Conservation (phyloP, 108 stramenopile genomes). For the Fragilariopsis cylindrus region DNA sequence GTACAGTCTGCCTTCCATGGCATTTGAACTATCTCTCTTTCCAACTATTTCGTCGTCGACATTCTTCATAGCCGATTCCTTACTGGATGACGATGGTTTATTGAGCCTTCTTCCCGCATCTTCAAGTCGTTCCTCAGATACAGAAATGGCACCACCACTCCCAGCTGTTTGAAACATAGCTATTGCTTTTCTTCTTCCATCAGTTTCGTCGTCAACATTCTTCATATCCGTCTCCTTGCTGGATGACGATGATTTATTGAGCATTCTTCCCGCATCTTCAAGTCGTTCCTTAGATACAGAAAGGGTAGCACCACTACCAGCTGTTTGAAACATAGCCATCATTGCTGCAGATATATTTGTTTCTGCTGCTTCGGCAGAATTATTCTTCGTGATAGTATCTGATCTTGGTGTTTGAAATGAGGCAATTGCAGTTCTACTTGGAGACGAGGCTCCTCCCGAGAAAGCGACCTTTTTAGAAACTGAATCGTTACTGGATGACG, state of each 20-base stretch:
- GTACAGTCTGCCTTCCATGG: neutral
- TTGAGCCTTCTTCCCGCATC: constrained; percentile 23
- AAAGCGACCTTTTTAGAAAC: neutral
- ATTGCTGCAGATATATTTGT: neutral
- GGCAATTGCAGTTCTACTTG: neutral
- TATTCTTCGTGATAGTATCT: constrained; percentile 16
- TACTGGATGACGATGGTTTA: neutral
- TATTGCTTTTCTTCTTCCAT: no score
- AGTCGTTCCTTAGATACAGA: constrained; percentile 31
- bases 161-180: constrained; percentile 31
- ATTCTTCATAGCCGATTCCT: neutral
- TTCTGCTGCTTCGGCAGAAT: neutral
- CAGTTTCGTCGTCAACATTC: neutral
- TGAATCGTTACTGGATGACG: neutral
- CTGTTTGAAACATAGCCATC: constrained; percentile 26
- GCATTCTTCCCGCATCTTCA: constrained; percentile 20
- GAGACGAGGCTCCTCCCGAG: neutral
- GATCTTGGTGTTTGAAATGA: constrained; percentile 9
- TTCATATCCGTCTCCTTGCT: neutral
- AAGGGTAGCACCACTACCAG: constrained; percentile 29
- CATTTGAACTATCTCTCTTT: no score
- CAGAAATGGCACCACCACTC: constrained; percentile 19
- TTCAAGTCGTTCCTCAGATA: constrained; percentile 29
- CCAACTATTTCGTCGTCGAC: neutral
- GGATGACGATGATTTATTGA: constrained; percentile 1